Evolutionary conservation across 345 rosid species (phyloP).

Genomic region (Aquilaria yunnanensis): DNA sequence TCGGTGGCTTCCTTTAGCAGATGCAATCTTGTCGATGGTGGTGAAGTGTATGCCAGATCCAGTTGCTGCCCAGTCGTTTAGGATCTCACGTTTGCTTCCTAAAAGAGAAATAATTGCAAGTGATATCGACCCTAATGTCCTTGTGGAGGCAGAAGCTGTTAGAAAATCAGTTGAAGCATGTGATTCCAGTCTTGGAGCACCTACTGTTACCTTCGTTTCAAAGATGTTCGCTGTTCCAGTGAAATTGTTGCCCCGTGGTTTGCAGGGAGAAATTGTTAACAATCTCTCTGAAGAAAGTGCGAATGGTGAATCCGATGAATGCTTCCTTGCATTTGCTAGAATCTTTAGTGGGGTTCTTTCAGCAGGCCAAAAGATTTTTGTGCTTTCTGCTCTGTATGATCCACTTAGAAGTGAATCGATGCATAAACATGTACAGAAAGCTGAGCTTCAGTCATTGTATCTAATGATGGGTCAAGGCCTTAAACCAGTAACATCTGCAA

Average conservation of each 20-base stretch:
- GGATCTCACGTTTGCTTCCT: constrained; percentile 71
- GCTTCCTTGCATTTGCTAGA: constrained; percentile 96
- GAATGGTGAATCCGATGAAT: constrained; percentile 62
- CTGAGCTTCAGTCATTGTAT: constrained; percentile 78
- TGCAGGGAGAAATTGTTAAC: constrained; percentile 58
- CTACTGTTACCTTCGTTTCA: constrained; percentile 83
- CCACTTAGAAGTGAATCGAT: constrained; percentile 60
- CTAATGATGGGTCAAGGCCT: constrained; percentile 98
- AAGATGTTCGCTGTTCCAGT: constrained; percentile 91
- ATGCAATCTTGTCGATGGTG: constrained; percentile 84
- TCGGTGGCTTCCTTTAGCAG: constrained; percentile 89
- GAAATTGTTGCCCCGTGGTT: constrained; percentile 75
- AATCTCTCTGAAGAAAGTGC: constrained; percentile 45
- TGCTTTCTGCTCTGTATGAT: constrained; percentile 79
- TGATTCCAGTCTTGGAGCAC: constrained; percentile 54
- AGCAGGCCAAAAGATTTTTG: constrained; percentile 60
- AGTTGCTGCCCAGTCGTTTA: constrained; percentile 59
- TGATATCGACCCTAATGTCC: constrained; percentile 35
- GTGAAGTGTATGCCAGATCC: constrained; percentile 83
- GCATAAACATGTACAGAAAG: constrained; percentile 83
- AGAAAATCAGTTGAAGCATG: constrained; percentile 76
- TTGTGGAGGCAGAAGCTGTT: constrained; percentile 61
- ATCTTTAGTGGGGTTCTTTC: constrained; percentile 79
- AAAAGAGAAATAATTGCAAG: constrained; percentile 45
- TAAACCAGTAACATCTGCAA: constrained; percentile 64